phyloP scores from a whole-genome alignment of 164 flowering plant genomes.

The Cinnamomum chago region DNA sequence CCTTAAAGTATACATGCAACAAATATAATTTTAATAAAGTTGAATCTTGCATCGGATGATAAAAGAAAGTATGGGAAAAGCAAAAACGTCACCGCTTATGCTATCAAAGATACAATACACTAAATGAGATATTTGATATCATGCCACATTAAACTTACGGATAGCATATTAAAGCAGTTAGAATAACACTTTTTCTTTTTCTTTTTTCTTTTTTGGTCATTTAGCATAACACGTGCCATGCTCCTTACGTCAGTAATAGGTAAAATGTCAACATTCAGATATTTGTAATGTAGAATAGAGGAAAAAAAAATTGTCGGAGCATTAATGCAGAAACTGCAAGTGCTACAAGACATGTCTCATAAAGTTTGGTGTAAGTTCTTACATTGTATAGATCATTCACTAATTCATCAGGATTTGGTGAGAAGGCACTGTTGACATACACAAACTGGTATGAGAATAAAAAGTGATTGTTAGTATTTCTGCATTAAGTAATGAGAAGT shows the following conservation, averaged over 20 bases:
- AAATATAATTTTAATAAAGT: too few species aligned
- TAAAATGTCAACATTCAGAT: background rate
- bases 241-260: background rate
- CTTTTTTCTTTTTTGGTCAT: too few species aligned
- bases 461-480: slow-evolving; percentile 5
- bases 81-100: too few species aligned
- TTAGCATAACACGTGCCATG: too few species aligned
- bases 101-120: too few species aligned
- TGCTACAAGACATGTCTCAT: background rate
- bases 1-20: too few species aligned
- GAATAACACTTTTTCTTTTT: too few species aligned
- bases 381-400: slow-evolving; percentile 81
- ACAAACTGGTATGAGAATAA: slow-evolving; percentile 51
- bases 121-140: too few species aligned
- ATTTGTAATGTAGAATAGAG: background rate
- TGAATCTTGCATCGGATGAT: too few species aligned
- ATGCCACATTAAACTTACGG: too few species aligned
- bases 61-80: too few species aligned
- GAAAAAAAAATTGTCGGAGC: background rate
- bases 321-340: background rate
- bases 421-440: slow-evolving; percentile 92
- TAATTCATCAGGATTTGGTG: slow-evolving; percentile 90
- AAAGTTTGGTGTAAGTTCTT: slow-evolving; percentile 25
- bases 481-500: background rate
- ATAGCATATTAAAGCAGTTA: too few species aligned